Percentiles rank a stretch among this genome's conserved stretches.
These are phyloP conservation scores for Waitea zeae DNA, from an alignment of 1,284 basidiomycete genomes.

Conservation along the genomic window DNA sequence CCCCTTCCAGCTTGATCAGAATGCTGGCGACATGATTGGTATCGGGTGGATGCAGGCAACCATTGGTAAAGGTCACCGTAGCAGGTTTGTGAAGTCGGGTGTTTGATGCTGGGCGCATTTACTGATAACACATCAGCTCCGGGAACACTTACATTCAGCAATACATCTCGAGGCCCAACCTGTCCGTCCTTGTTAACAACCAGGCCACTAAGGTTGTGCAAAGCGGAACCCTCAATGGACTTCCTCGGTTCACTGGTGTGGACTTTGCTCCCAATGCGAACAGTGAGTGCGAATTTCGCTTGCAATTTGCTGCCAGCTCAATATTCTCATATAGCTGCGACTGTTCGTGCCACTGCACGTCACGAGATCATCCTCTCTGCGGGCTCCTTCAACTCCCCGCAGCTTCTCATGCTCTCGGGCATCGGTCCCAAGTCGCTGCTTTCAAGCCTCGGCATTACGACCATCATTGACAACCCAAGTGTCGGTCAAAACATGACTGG, in stretches of 20 bases:
- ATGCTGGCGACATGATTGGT: conserved; percentile 16
- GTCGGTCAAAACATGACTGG: conserved; percentile 28
- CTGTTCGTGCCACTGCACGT: not conserved
- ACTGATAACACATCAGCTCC: conserved; percentile 10
- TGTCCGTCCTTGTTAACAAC: conserved; percentile 10
- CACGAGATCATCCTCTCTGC: conserved; percentile 6
- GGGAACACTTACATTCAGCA: conserved; percentile 10
- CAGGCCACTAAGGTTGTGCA: conserved; percentile 5
- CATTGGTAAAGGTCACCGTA: not conserved
- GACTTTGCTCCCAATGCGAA: conserved; percentile 1
- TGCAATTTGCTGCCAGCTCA: not conserved
- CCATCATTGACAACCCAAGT: conserved; percentile 15
- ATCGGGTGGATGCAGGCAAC: conserved; percentile 8
- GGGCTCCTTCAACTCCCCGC: conserved; percentile 13
- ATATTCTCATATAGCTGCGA: not conserved
- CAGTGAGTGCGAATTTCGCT: not conserved
- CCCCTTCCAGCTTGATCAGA: conserved; percentile 17
- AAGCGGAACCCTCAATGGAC: not conserved
- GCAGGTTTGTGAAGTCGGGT: conserved; percentile 7
- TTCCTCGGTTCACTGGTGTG: not conserved
- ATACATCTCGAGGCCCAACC: conserved; percentile 9
- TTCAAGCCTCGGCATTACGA: conserved; percentile 10
- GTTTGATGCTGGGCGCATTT: conserved; percentile 9
- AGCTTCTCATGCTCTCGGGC: conserved; percentile 14
- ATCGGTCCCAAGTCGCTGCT: conserved; percentile 14